Conservation (phyloP, 495 filamentous ascomycete species). For the Ascodesmis nigricans region DNA sequence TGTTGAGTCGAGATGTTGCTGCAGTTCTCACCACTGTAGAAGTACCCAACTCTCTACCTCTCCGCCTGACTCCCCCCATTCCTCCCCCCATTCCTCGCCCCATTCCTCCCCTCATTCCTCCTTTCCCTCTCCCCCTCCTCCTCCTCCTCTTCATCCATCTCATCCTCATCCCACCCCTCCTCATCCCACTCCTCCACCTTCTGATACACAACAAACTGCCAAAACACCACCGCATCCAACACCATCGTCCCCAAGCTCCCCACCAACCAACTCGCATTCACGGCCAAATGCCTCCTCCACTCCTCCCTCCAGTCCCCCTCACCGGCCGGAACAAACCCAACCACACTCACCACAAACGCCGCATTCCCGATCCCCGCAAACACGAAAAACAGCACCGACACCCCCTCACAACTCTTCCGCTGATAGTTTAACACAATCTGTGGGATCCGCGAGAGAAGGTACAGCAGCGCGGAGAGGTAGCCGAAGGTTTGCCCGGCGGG, state of each 20-base stretch:
- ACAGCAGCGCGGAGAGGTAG: constrained; percentile 65
- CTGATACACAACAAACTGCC: constrained; percentile 73
- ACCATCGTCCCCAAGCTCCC: constrained; percentile 74
- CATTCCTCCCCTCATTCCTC: neutral
- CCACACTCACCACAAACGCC: constrained; percentile 78
- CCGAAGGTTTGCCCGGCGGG: constrained; percentile 65
- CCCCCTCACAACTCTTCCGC: constrained; percentile 73
- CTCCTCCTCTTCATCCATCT: constrained; percentile 12
- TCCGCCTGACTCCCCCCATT: no score
- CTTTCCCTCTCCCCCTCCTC: neutral
- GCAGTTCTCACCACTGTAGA: no score
- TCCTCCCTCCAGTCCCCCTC: constrained; percentile 29
- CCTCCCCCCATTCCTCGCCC: neutral
- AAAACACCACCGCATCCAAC: constrained; percentile 67
- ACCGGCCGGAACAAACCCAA: constrained; percentile 57
- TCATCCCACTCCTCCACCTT: constrained; percentile 21
- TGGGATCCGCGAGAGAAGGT: constrained; percentile 69
- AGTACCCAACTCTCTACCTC: no score
- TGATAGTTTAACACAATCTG: constrained; percentile 78
- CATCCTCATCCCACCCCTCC: constrained; percentile 6
- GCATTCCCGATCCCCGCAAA: constrained; percentile 90
- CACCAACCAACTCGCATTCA: constrained; percentile 74
- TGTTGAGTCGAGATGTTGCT: no score
- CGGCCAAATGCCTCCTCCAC: constrained; percentile 59
- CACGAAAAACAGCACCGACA: constrained; percentile 82